Evolutionary conservation across 257 asterid genomes (phyloP), one percentile per base, ranked within the genome.

Genomic region (Petrea volubilis): DNA sequence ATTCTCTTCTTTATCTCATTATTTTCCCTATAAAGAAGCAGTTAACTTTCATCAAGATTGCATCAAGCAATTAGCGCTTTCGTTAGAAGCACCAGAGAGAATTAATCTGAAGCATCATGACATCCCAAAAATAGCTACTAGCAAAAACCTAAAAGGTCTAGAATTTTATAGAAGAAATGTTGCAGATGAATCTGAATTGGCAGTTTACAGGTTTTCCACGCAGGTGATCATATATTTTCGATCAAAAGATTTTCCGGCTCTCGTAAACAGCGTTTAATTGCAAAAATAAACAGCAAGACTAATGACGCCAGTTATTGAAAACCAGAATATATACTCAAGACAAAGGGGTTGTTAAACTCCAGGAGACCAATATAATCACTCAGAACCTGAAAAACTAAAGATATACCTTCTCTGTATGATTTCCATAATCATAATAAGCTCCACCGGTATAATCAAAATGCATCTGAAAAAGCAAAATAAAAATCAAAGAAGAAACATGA

Each of bases 381-480:
- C 60, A 50, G 60, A 23, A 60, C 55, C 63, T 41, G 46, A 57
- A 57, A 70, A 64, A 17, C 38, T 41, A 68, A 67, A 60, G 77
- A 28, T 25, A 64, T 77, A 93, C 99, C 98, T 88, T 86, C 77
- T 95, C 97, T 21, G 97, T 81, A 74, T 95, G 99, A 84, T 88
- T 85, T 59, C 99, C 99, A 71, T 84, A 95, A 85, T 95, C 99
- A 84, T 83, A 90, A 84, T 95, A 95, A 71, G 92, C 90, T 83
- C 97, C 98, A 47, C 56, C 66, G 28, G 18, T 70, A 59, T 74
- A 21, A 79, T 95, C 96, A 67, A 95, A 86, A 86, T 92, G 98
- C 92, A 90, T 83, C 98, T 92, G 87, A 40, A 58, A 75, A 74
- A 64, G 63, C 12, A 75, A 66, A 40, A 38, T 1, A 38, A 7